Base-by-base conservation (phyloP, 2,329 filamentous ascomycete species). In the Stagonosporopsis vannaccii region DNA sequence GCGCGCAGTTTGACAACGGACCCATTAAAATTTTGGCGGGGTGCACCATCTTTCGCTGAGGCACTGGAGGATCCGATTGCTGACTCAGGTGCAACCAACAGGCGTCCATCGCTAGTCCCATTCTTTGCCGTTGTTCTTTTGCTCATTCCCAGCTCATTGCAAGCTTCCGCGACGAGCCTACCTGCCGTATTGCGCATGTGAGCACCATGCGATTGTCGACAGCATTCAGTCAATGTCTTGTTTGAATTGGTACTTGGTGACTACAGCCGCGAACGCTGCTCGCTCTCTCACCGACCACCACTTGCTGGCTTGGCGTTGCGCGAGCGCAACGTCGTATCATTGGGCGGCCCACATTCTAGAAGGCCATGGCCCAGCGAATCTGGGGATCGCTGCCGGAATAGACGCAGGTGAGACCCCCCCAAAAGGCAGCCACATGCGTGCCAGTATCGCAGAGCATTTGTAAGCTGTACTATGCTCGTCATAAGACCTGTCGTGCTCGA, bases 1-100 rank as follows among this genome's bases (percentile, higher is more conserved):
- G 56, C 56, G 56, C 46, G 56, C 40, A 36, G 36, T 37, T 37
- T 49, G 45, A 41, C 20, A n/a, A 41, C 30, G 25, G 53, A 46
- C 42, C 53, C 53, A 39, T 43, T 6, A 48, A 37, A 51, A 22
- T 50, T 45, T 4, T 40, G 41, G 54, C 39, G 54, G 54, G 43
- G 43, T 51, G 43, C 36, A 56, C 32, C 46, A 30, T 11, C 40
- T 33, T 19, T 35, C 4, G 20, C 40, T 35, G 23, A 25, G 45
- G 41, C 25, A 25, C 46, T 54, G 44, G 42, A 49, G 17, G 26
- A 32, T 15, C 33, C 15, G 19, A 19, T 28, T 35, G 46, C 46
- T 51, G 53, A 43, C 47, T 56, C 53, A 17, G 48, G 30, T 17
- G 12, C 48, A 7, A 8, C 13, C 13, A 5, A 5, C 32, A 30